These are phyloP conservation scores for Carex pumila DNA, from an alignment of 176 grass and related monocot species.

Conservation along the genomic window DNA sequence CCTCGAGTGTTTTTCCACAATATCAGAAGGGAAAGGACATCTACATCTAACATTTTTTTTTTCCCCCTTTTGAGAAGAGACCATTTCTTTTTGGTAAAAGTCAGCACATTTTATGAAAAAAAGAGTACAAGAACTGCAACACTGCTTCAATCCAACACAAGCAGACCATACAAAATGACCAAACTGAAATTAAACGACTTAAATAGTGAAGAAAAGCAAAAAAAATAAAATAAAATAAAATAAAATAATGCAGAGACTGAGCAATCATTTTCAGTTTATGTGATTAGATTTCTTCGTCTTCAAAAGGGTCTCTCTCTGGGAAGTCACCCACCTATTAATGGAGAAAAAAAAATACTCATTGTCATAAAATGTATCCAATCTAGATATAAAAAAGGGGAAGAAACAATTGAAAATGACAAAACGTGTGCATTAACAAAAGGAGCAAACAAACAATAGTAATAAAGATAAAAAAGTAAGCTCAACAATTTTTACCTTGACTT, in stretches of 20 bases:
- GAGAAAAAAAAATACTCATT: neutral
- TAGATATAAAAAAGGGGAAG: neutral
- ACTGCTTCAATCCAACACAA: neutral
- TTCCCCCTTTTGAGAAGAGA: neutral
- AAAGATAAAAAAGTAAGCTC: neutral
- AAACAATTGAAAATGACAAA: neutral
- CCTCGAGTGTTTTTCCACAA: neutral
- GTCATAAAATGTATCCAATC: neutral
- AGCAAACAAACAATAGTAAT: neutral
- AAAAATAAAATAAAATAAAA: neutral
- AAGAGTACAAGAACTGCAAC: neutral
- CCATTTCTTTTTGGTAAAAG: neutral
- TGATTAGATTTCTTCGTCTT: conserved; percentile 75
- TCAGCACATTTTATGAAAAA: neutral
- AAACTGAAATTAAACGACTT: neutral
- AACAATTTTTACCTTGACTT: conserved; percentile 65
- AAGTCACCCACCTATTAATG: conserved; percentile 62
- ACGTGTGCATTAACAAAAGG: neutral
- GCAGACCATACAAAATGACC: neutral
- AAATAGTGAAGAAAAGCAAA: neutral
- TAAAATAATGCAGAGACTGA: neutral
- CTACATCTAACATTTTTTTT: neutral
- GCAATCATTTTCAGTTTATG: neutral
- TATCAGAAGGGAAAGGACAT: neutral
- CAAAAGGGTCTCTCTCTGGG: conserved; percentile 87